Base-by-base conservation (phyloP, 2,329 filamentous ascomycete genomes). In the Ambrosiella cleistominuta region DNA sequence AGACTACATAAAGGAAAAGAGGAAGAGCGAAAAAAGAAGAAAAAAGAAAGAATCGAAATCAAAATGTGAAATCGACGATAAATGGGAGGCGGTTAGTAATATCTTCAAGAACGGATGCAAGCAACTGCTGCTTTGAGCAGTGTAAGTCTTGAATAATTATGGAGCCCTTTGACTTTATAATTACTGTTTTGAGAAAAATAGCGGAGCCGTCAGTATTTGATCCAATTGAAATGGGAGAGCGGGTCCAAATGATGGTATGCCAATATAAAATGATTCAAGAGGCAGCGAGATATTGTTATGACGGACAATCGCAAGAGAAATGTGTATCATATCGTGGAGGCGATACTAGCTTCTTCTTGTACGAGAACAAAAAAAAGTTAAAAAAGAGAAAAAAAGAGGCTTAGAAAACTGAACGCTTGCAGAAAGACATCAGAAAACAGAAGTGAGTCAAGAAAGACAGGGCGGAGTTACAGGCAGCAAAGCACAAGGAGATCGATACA, bases 81-180 rank as follows among this genome's bases (percentile, higher is more conserved):
- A 49, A 54, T 27, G 37, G 27, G 12, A 51, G 17, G 17, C 8
- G 35, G 47, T 35, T 51, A 51, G 3, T 36, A 17, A 51, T 27
- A 19, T 35, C 27, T 36, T 9, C 27, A 11, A 7, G 44, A 47
- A 11, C 6, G 9, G 8, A n/a, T 15, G 7, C 17, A 51, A 12
- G 8, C 27, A 51, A 51, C 47, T 51, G 47, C 47, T 51, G 27
- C 47, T 51, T 51, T 51, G 52, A 54, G 38, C 52, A 54, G 52
- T 54, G 52, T 54, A 54, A 54, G 52, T 54, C n/a, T 54, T 9
- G n/a, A 54, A 37, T 42, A 54, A 54, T 39, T 54, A 54, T 54
- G 52, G 52, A 19, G 52, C 52, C 39, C 27, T 27, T 51, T 27
- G 15, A 54, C n/a, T 15, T 39, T 15, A 38, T 19, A 54, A 54